Percentiles rank a stretch among this genome's conserved stretches.
These are phyloP conservation scores for Wickerhamomyces sp. DNA, from an alignment of 1,139 yeast species.

Conservation along the genomic window DNA sequence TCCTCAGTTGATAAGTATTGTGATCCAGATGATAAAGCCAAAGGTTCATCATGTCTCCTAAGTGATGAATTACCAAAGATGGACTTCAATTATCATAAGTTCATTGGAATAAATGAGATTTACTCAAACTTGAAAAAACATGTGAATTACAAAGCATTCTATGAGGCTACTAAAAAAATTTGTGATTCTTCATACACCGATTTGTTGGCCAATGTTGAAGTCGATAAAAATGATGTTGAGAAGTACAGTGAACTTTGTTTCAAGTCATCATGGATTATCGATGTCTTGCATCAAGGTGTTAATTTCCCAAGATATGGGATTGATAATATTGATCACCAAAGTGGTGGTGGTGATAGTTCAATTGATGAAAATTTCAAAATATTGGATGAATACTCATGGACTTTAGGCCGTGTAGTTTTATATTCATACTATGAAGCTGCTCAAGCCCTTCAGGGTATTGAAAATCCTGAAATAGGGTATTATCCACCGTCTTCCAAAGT, in stretches of 20 bases:
- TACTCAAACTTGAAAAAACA: conserved; percentile 32
- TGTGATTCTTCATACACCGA: conserved; percentile 18
- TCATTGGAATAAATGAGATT: conserved; percentile 78
- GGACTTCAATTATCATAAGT: conserved; percentile 62
- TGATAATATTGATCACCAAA: conserved; percentile 26
- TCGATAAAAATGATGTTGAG: conserved; percentile 40
- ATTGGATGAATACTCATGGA: conserved; percentile 77
- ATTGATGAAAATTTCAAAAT: conserved; percentile 49
- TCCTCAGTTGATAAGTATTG: conserved; percentile 33
- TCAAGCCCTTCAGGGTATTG: conserved; percentile 1
- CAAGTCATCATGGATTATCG: conserved; percentile 67
- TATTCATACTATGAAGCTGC: conserved; percentile 41
- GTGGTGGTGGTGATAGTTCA: conserved; percentile 4
- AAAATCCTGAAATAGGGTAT: conserved; percentile 36
- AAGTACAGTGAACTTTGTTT: conserved; percentile 44
- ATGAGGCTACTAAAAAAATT: conserved; percentile 15
- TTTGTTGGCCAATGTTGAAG: conserved; percentile 30
- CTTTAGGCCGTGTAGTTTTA: conserved; percentile 72
- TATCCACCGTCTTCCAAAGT: conserved; percentile 45
- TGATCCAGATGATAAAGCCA: conserved; percentile 23
- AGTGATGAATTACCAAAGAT: conserved; percentile 56
- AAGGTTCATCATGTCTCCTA: conserved; percentile 42
- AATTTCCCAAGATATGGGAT: conserved; percentile 61
- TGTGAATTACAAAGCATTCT: conserved; percentile 17
- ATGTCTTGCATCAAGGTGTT: conserved; percentile 67